Evolutionary conservation across 352 stramenopile species (phyloP), one percentile per base, ranked within the genome.

Genomic region (Phytophthora aleatoria): DNA sequence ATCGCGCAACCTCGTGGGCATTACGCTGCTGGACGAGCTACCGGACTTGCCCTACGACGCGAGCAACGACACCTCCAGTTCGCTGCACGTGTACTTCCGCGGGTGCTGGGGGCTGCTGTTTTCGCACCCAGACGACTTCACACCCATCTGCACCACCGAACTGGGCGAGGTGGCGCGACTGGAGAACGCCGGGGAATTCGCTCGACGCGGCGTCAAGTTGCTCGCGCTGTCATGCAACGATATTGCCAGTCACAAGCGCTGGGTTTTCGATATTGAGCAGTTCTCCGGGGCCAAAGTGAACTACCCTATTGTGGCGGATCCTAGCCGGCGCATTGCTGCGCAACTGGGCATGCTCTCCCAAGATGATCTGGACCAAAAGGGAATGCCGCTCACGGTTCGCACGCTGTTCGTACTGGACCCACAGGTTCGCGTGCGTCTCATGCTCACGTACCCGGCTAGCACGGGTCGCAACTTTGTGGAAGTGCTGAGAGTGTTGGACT

Each of bases 401-500:
- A 92, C 90, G 33, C 86, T 98, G 11, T 98, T 97, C 53, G 90
- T 98, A 50, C 69, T 98, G 49, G 92, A 95, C 58, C 87, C 89
- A 16, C 78, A 96, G 39, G 90, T 95, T 64, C 94, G 94, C 54
- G 78, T 98, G 38, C 90, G 92, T 67, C 70, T 98, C 28, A 89
- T 72, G 39, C 70, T 98, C 56, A 97, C 89, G 39, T 98, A 98
- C 73, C 95, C 95, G 35, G 87, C 90, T 12, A 96, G 85, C 56
- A 96, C 92, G 15, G 93, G 94, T 24, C 82, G 92, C 59, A 98
- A 98, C 79, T 97, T 98, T 71, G 80, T 91, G 58, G 95, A 98
- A 68, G 87, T 98, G 45, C 59, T 98, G 52, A 82, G 92, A 36
- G 86, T 96, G 5, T 64, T 97, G 12, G 91, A 98, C 74, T 94